Evolutionary conservation across 129 eudicot species (phyloP).

Genomic region (Helichrysum umbraculigerum): DNA sequence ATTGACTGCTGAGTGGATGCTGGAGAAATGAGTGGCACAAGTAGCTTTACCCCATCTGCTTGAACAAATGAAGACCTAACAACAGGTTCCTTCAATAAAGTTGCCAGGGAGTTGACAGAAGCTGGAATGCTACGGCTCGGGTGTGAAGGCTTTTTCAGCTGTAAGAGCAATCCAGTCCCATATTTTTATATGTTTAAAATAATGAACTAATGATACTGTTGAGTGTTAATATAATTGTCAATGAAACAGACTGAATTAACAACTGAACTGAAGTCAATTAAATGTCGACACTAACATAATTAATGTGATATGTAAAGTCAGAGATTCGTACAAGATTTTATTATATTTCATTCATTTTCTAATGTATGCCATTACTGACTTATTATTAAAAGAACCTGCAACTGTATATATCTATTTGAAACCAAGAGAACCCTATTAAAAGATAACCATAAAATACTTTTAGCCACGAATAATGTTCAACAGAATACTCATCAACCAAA

Average conservation of each 20-base stretch:
- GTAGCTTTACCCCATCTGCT: constrained; percentile 91
- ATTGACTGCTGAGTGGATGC: constrained; percentile 97
- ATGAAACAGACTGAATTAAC: not conserved
- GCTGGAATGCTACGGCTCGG: constrained; percentile 71
- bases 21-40: constrained; percentile 84
- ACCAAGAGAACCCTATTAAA: not conserved
- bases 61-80: constrained; percentile 88
- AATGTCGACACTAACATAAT: not conserved
- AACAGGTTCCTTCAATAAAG: constrained; percentile 73
- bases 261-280: not conserved
- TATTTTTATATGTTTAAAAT: not conserved
- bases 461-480: not conserved
- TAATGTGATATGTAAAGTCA: not conserved
- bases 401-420: not conserved
- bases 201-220: not conserved
- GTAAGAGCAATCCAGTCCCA: constrained; percentile 26
- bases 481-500: not conserved
- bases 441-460: not conserved
- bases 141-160: constrained; percentile 93
- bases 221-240: not conserved
- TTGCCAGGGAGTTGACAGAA: constrained; percentile 71
- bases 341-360: not conserved
- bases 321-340: not conserved
- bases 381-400: not conserved
- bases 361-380: not conserved